Evolutionary conservation across 2,329 filamentous ascomycete genomes (phyloP).

Genomic region (Aspergillus sojae): DNA sequence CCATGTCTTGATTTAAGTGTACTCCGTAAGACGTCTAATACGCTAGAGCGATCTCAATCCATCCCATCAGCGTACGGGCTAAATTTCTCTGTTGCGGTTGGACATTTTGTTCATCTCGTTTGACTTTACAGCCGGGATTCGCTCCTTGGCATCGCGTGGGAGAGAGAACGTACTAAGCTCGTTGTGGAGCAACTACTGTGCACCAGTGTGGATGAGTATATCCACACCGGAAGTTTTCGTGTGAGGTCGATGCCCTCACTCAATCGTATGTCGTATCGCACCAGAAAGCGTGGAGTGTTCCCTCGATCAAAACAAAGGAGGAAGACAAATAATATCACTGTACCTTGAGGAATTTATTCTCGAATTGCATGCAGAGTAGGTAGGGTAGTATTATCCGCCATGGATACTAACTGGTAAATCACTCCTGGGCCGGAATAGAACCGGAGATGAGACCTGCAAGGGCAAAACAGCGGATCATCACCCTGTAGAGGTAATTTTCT

Average conservation of each 20-base stretch:
- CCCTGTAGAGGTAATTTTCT: background rate
- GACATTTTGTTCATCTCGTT: background rate
- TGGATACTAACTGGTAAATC: background rate
- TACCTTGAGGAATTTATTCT: background rate
- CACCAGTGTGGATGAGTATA: background rate
- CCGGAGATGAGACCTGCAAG: background rate
- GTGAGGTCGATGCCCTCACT: background rate
- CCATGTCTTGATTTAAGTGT: constrained; percentile 1
- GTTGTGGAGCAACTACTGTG: background rate
- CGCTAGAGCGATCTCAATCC: background rate
- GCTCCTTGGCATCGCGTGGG: constrained; percentile 12
- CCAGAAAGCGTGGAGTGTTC: background rate
- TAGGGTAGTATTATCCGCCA: background rate
- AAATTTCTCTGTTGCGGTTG: background rate
- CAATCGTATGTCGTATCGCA: background rate
- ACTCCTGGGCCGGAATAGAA: background rate
- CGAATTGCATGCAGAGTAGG: background rate
- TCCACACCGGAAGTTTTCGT: background rate
- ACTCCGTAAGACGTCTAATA: background rate
- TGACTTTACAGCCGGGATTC: background rate
- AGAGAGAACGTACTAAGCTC: background rate
- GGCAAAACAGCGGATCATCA: background rate
- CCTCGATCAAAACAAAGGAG: background rate
- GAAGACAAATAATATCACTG: background rate
- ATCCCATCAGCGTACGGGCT: background rate